A percentile compares a stretch with the other conserved stretches of the same genome.
Conservation (phyloP, 1,284 basidiomycete genomes). For the Melampsora larici-populina region DNA sequence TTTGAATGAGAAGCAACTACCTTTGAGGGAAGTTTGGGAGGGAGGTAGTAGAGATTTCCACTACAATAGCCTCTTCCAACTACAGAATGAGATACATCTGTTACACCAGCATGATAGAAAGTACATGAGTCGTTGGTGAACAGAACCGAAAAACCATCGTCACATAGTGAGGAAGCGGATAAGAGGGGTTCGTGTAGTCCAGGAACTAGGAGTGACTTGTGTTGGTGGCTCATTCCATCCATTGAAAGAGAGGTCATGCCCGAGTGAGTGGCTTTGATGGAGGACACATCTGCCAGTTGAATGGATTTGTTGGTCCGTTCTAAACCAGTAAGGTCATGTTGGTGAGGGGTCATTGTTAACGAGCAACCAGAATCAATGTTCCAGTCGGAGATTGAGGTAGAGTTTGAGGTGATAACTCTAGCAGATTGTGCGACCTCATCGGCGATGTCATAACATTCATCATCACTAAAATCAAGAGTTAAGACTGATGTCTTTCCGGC, state of each 20-base stretch:
- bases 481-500: background rate
- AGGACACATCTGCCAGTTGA: background rate
- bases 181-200: conserved; percentile 15
- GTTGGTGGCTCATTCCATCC: background rate
- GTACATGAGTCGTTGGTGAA: conserved; percentile 5
- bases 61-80: background rate
- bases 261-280: background rate
- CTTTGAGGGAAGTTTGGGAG: no score
- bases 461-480: no score
- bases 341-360: conserved; percentile 8
- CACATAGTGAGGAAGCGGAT: background rate
- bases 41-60: conserved; percentile 25
- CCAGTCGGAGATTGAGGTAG: background rate
- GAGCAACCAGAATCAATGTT: conserved; percentile 27
- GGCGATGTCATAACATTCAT: background rate
- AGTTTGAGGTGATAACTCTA: background rate
- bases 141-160: background rate
- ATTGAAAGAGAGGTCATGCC: background rate
- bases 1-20: background rate
- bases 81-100: no score
- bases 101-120: background rate
- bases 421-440: background rate
- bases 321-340: background rate
- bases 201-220: background rate
- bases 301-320: background rate